Percentiles rank a stretch among this genome's conserved stretches.
Evolutionary conservation across 139 green algal species (phyloP).

Genomic region (Penium margaritaceum): DNA sequence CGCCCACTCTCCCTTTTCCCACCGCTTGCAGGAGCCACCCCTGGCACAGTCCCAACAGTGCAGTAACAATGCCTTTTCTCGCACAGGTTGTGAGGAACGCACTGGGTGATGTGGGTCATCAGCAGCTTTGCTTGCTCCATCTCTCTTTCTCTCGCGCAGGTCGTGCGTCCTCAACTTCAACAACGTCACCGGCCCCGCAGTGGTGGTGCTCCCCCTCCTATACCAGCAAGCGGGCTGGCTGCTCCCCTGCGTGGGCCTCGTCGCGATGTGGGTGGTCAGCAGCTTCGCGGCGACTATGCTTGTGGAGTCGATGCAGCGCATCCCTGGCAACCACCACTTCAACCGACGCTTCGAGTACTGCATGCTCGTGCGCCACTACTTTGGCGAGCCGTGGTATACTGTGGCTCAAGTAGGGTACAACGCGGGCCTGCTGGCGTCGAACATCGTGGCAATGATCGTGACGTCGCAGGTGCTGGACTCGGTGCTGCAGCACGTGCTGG

Average conservation of each 20-base stretch:
- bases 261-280: slow-evolving; percentile 15
- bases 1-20: too few relatives aligned
- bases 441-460: slow-evolving; percentile 37
- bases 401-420: slow-evolving; percentile 27
- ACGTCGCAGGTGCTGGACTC: slow-evolving; percentile 36
- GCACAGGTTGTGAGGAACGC: too few relatives aligned
- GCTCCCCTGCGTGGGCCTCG: slow-evolving; percentile 13
- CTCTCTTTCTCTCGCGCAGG: too few relatives aligned
- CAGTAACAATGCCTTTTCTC: too few relatives aligned
- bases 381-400: slow-evolving; percentile 27
- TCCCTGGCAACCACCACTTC: slow-evolving; percentile 35
- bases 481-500: background rate
- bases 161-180: slow-evolving; percentile 37
- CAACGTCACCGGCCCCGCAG: slow-evolving; percentile 26
- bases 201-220: slow-evolving; percentile 30
- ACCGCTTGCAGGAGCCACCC: too few relatives aligned
- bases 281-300: slow-evolving; percentile 32
- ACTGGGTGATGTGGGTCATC: too few relatives aligned
- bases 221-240: slow-evolving; percentile 38
- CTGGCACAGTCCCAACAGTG: too few relatives aligned
- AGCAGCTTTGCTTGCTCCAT: too few relatives aligned
- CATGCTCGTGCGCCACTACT: slow-evolving; percentile 34
- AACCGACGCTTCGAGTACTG: slow-evolving; percentile 31
- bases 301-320: slow-evolving; percentile 30
- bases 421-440: slow-evolving; percentile 14